These are phyloP conservation scores for Quercus tomentella DNA, from an alignment of 331 rosid species.

Conservation along the genomic window DNA sequence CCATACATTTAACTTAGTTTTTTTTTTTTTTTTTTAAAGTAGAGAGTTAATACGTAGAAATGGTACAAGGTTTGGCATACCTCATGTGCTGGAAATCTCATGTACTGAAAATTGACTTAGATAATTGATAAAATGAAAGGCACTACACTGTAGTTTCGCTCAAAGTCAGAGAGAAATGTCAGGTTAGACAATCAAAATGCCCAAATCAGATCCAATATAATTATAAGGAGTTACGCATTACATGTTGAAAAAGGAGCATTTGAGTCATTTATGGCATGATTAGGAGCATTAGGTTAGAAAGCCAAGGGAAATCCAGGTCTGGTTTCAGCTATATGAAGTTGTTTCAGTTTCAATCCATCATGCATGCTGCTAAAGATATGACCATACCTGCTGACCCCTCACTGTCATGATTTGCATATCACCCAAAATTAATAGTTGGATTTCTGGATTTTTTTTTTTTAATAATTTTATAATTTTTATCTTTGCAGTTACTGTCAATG, in stretches of 20 bases:
- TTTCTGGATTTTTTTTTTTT: neutral
- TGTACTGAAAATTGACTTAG: neutral
- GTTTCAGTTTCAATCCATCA: neutral
- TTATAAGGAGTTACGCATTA: neutral
- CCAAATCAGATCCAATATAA: neutral
- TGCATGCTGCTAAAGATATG: neutral
- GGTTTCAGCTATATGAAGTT: neutral
- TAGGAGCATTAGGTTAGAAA: neutral
- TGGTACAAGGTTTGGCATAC: neutral
- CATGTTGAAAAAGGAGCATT: neutral
- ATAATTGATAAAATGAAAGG: neutral
- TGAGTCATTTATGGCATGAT: neutral
- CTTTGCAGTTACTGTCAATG: constrained; percentile 64
- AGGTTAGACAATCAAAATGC: neutral
- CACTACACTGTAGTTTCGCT: neutral
- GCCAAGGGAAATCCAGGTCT: neutral
- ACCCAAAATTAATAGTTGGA: neutral
- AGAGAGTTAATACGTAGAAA: too few relatives aligned
- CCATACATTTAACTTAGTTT: neutral
- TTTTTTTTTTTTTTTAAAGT: too few relatives aligned
- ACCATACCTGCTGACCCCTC: neutral
- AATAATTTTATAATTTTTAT: neutral
- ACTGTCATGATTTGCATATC: neutral
- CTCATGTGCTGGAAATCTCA: neutral
- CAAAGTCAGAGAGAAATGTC: neutral